Evolutionary conservation across 2,329 filamentous ascomycete species (phyloP), one percentile per base, ranked within the genome.

Genomic region (Thermomyces lanuginosus): DNA sequence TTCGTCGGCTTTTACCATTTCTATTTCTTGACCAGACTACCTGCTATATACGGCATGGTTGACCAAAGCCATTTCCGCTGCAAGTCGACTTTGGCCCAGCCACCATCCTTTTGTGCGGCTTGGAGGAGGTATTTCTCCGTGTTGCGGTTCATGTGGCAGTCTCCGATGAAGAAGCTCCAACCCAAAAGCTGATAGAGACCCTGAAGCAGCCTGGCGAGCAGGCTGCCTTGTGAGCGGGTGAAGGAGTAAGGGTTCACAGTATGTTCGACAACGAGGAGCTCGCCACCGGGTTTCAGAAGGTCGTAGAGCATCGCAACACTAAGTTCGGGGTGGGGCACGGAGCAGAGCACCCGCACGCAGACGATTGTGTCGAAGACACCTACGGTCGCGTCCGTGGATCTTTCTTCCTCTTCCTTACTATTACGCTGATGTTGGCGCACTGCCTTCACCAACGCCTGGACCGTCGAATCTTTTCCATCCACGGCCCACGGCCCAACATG

Each of bases 241-340:
- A 45, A 53, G 26, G 45, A 41, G 58, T 61, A 66, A 1, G 60
- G 56, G 37, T 66, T 68, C 13, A 49, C 55, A 8, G 68, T 59
- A 48, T 72, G 67, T 43, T 71, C 67, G 27, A 56, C 61, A 14
- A 70, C 48, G 10, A 71, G 45, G 47, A 71, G 43, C 29, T 63
- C 47, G 0, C 67, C 67, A 2, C 67, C 66, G 0, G 66, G 66
- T 32, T 60, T 63, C 20, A 71, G 41, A 32, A 70, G 39, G 0
- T 38, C 38, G 39, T 69, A 68, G 19, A 71, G 35, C 1, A 58
- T 55, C 2, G 42, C 40, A 9, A 59, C 49, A 2, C 62, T 63
- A 26, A 53, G 45, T 24, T 59, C 49, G 12, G 58, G 50, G 21
- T 58, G 42, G 0, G 64, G 61, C 6, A 71, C 60, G 3, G 62